Percentiles rank a stretch among this genome's conserved stretches.
Evolutionary conservation across 2,329 filamentous ascomycete species (phyloP).

Genomic region (Cercospora canescens): DNA sequence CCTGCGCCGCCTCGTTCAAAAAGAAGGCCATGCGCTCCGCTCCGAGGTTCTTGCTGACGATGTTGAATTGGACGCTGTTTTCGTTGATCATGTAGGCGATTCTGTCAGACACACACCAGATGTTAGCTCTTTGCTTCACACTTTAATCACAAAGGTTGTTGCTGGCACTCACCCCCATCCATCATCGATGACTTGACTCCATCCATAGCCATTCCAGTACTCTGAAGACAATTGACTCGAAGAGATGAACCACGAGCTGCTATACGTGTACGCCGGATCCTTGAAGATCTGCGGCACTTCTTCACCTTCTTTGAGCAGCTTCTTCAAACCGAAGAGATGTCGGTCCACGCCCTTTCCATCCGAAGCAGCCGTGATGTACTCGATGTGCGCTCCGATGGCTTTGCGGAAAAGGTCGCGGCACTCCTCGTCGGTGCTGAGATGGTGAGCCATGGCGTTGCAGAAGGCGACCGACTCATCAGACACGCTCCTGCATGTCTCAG

Average conservation of each 20-base stretch:
- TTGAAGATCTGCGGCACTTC: slow-evolving; percentile 79
- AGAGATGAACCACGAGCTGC: slow-evolving; percentile 83
- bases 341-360: slow-evolving; percentile 94
- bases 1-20: slow-evolving; percentile 87
- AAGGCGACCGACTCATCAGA: slow-evolving; percentile 90
- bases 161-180: slow-evolving; percentile 69
- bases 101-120: slow-evolving; percentile 22
- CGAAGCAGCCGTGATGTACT: slow-evolving; percentile 86
- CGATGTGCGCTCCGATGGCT: slow-evolving; percentile 77
- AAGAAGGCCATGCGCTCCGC: slow-evolving; percentile 94
- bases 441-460: slow-evolving; percentile 81
- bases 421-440: slow-evolving; percentile 61
- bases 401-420: slow-evolving; percentile 76
- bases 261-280: slow-evolving; percentile 84
- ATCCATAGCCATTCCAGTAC: slow-evolving; percentile 98
- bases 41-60: slow-evolving; percentile 90
- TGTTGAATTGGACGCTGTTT: slow-evolving; percentile 97
- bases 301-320: slow-evolving; percentile 77
- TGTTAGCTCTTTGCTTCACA: slow-evolving; percentile 21
- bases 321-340: slow-evolving; percentile 96
- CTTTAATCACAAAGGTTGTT: not conserved
- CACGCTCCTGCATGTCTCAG: slow-evolving; percentile 91
- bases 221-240: slow-evolving; percentile 90
- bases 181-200: slow-evolving; percentile 95
- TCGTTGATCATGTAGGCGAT: slow-evolving; percentile 99